These are phyloP conservation scores for Mortierella sp. DNA, from an alignment of 371 early-diverging fungal genomes.

Conservation along the genomic window DNA sequence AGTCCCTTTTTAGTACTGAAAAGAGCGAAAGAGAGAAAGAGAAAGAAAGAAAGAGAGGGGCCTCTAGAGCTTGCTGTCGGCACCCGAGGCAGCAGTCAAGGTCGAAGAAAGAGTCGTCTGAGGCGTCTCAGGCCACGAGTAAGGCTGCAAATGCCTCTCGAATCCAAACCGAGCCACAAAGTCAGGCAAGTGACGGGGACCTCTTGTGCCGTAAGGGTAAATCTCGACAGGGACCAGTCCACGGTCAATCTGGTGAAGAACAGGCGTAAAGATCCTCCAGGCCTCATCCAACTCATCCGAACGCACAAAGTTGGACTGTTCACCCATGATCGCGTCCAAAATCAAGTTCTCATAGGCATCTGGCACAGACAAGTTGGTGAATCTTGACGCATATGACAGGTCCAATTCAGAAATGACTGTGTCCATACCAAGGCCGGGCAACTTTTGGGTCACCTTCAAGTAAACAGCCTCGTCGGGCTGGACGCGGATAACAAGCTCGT, in stretches of 20 bases:
- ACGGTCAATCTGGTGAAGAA: conserved; percentile 87
- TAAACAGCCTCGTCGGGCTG: conserved; percentile 95
- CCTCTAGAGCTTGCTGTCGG: neutral
- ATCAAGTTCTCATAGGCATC: conserved; percentile 94
- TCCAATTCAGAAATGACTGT: conserved; percentile 86
- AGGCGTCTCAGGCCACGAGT: conserved; percentile 50
- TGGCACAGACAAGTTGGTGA: conserved; percentile 84
- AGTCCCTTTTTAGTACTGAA: too few relatives aligned
- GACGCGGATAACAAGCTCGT: conserved; percentile 93
- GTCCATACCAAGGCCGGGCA: conserved; percentile 74
- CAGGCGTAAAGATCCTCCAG: conserved; percentile 95
- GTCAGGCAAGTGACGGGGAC: conserved; percentile 79
- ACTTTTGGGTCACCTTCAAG: conserved; percentile 93
- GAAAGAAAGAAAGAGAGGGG: neutral
- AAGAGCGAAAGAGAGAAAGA: conserved; percentile 8
- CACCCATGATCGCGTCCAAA: conserved; percentile 86
- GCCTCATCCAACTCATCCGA: conserved; percentile 93
- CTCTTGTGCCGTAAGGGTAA: conserved; percentile 88
- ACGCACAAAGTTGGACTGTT: conserved; percentile 95
- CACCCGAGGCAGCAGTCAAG: conserved; percentile 2
- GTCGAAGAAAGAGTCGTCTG: conserved; percentile 17
- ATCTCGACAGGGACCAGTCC: conserved; percentile 69
- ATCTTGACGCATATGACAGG: conserved; percentile 84
- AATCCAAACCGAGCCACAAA: conserved; percentile 78
- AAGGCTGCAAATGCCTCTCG: conserved; percentile 45